Evolutionary conservation across 768 basidiomycete genomes (phyloP).

Genomic region (Pluteus cervinus): DNA sequence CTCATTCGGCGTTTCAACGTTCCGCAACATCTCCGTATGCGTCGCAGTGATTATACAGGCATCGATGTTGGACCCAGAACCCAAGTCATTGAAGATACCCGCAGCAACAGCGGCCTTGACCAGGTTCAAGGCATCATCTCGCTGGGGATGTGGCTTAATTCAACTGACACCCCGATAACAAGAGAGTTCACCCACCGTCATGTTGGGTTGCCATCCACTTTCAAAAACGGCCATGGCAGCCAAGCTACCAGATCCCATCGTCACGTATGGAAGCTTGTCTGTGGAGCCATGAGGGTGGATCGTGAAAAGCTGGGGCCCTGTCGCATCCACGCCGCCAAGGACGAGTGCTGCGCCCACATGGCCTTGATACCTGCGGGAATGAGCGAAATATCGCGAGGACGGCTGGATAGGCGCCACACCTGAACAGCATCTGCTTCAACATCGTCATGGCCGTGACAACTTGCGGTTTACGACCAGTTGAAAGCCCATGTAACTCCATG

Average conservation of each 20-base stretch:
- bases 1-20: slow-evolving; percentile 88
- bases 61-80: slow-evolving; percentile 98
- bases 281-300: slow-evolving; percentile 96
- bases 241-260: slow-evolving; percentile 94
- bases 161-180: background rate
- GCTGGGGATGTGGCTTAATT: slow-evolving; percentile 32
- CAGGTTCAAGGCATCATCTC: slow-evolving; percentile 73
- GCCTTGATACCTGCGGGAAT: slow-evolving; percentile 71
- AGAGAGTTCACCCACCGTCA: slow-evolving; percentile 52
- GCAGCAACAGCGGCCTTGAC: slow-evolving; percentile 86
- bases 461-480: slow-evolving; percentile 85
- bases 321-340: slow-evolving; percentile 91
- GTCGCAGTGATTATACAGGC: slow-evolving; percentile 89
- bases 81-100: slow-evolving; percentile 99
- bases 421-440: slow-evolving; percentile 93
- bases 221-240: slow-evolving; percentile 99
- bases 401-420: slow-evolving; percentile 31
- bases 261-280: slow-evolving; percentile 97
- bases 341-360: slow-evolving; percentile 94
- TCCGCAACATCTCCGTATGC: slow-evolving; percentile 88
- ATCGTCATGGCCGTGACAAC: slow-evolving; percentile 99
- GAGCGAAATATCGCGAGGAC: background rate
- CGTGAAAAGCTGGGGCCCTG: slow-evolving; percentile 93
- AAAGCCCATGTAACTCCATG: slow-evolving; percentile 88
- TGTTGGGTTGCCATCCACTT: slow-evolving; percentile 70